Conservation (phyloP, 352 stramenopile genomes). For the Phytopythium sindhum region DNA sequence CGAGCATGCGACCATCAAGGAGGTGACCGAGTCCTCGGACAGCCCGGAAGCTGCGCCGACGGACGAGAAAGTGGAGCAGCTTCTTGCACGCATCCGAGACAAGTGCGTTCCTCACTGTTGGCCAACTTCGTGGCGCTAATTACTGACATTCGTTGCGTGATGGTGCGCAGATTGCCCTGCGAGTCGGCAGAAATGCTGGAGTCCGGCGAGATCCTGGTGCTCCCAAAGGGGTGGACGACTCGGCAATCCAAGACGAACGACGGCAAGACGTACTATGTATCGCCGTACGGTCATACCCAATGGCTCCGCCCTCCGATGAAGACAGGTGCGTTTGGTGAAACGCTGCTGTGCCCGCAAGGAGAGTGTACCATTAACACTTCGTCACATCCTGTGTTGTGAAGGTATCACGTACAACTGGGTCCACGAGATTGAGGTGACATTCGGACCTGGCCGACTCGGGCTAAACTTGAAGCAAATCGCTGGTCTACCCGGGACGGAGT, state of each 20-base stretch:
- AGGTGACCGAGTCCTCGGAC: slow-evolving; percentile 27
- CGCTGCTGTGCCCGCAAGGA: neutral
- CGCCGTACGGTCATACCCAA: slow-evolving; percentile 76
- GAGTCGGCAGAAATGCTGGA: slow-evolving; percentile 59
- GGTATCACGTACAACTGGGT: slow-evolving; percentile 75
- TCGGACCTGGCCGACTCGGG: slow-evolving; percentile 69
- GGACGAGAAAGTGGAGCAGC: slow-evolving; percentile 61
- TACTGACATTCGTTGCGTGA: neutral
- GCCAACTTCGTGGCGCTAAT: neutral
- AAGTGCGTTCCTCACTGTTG: slow-evolving; percentile 25
- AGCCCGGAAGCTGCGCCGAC: slow-evolving; percentile 25
- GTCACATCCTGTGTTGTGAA: slow-evolving; percentile 3
- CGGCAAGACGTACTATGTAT: slow-evolving; percentile 86
- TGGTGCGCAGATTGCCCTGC: slow-evolving; percentile 35
- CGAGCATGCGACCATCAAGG: slow-evolving; percentile 48
- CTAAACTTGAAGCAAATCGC: slow-evolving; percentile 85
- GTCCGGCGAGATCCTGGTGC: slow-evolving; percentile 65
- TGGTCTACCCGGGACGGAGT: slow-evolving; percentile 58
- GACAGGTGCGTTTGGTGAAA: slow-evolving; percentile 26
- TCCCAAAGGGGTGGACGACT: slow-evolving; percentile 79
- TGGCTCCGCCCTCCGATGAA: slow-evolving; percentile 79
- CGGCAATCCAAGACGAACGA: slow-evolving; percentile 80
- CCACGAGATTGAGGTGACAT: slow-evolving; percentile 81
- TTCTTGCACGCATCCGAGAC: slow-evolving; percentile 55
- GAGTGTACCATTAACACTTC: neutral